A percentile compares a stretch with the other conserved stretches of the same genome.
Conservation (phyloP, 1,139 yeast genomes). For the Geotrichum reessii region DNA sequence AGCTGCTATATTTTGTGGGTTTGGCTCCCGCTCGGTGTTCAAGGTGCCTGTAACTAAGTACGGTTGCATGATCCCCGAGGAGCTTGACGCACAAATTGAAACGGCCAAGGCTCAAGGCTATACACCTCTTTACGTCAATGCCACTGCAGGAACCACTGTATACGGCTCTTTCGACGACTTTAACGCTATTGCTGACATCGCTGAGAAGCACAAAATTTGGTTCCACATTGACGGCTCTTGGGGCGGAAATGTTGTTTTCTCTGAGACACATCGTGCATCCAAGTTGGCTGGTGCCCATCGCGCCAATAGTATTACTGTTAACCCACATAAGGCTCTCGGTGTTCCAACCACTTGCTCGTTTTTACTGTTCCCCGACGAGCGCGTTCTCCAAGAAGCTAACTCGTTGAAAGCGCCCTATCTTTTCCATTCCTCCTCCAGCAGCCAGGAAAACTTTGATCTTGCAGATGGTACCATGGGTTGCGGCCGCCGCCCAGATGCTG, state of each 20-base stretch:
- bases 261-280: slow-evolving; percentile 41
- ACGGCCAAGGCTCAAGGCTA: slow-evolving; percentile 47
- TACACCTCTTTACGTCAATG: slow-evolving; percentile 71
- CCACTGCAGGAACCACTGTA: slow-evolving; percentile 88
- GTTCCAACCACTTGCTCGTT: slow-evolving; percentile 85
- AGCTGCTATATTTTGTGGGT: slow-evolving; percentile 71
- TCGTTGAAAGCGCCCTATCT: slow-evolving; percentile 75
- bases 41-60: slow-evolving; percentile 52
- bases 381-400: slow-evolving; percentile 63
- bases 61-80: slow-evolving; percentile 53
- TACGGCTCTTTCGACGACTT: slow-evolving; percentile 78
- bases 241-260: slow-evolving; percentile 83
- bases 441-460: slow-evolving; percentile 61
- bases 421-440: slow-evolving; percentile 56
- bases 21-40: slow-evolving; percentile 60
- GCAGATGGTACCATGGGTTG: slow-evolving; percentile 95
- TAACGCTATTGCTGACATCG: slow-evolving; percentile 48
- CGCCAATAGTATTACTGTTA: slow-evolving; percentile 76
- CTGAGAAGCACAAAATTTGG: slow-evolving; percentile 56
- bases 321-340: slow-evolving; percentile 90
- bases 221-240: slow-evolving; percentile 86
- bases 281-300: slow-evolving; percentile 55
- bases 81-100: slow-evolving; percentile 45
- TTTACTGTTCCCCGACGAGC: slow-evolving; percentile 62
- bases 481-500: slow-evolving; percentile 78